Base-by-base conservation (phyloP, 2,329 filamentous ascomycete species). In the Penicillium italicum region DNA sequence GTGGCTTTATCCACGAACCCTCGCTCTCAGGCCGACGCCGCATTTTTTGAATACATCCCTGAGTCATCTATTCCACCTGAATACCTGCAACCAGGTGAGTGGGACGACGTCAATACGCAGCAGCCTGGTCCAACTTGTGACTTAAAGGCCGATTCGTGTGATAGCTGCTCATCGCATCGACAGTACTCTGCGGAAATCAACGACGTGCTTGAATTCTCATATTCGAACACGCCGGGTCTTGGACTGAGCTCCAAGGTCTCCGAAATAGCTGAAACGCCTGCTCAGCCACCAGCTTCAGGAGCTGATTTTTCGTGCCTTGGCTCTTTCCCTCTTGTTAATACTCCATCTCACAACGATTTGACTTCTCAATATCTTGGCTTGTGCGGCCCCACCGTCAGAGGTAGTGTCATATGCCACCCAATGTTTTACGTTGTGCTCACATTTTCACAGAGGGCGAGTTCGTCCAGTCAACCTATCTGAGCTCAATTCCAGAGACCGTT, bases 251-350 rank as follows among this genome's bases (percentile, higher is more conserved):
- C 18, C 12, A 46, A 54, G 43, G 31, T 44, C 24, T 34, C 52
- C 31, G 63, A 68, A 33, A 59, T 69, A 47, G 58, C 63, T 9
- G 65, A 66, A 49, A 68, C 64, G 8, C 62, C 65, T 10, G 42
- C 58, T 43, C 37, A 37, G 14, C 44, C 31, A 12, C 26, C 33
- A 16, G 16, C 22, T 12, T 26, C 11, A 12, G 40, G 12, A 61
- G 36, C 26, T 44, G 59, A 33, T n/a, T 12, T 26, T 2, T 47
- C 24, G 16, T 11, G 6, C 10, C 18, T 33, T 16, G 20, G 37
- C 14, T 20, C 38, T 31, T n/a, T 18, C 4, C 16, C 36, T 9
- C 6, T 20, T 20, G 8, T 14, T 10, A 34, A 34, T 36, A n/a
- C 26, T 38, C 20, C n/a, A n/a, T 26, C 33, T 20, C 7, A 41